Conservation (phyloP, 495 filamentous ascomycete genomes). For the Lophiotrema nucula region DNA sequence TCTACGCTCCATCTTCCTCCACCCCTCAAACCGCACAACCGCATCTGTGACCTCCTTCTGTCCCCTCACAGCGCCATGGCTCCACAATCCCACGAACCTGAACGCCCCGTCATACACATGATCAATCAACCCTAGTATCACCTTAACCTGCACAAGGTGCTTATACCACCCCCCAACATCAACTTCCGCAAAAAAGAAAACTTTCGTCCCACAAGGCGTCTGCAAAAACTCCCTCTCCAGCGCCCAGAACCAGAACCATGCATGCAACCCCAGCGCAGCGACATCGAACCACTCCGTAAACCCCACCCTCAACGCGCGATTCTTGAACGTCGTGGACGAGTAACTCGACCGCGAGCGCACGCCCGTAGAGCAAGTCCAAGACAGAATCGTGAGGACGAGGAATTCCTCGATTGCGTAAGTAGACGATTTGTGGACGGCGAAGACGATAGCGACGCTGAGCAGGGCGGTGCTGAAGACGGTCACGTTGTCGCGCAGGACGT, state of each 20-base stretch:
- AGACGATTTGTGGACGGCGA: constrained; percentile 12
- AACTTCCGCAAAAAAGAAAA: not conserved
- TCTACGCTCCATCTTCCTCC: too few relatives aligned
- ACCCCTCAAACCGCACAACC: not conserved
- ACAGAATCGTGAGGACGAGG: constrained; percentile 33
- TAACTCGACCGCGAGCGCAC: constrained; percentile 23
- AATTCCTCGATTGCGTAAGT: constrained; percentile 33
- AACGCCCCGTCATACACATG: not conserved
- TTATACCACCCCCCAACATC: constrained; percentile 2
- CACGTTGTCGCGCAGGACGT: constrained; percentile 28
- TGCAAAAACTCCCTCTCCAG: not conserved
- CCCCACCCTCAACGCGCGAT: not conserved
- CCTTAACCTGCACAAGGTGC: not conserved
- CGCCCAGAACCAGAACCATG: constrained; percentile 1
- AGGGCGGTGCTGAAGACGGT: constrained; percentile 34
- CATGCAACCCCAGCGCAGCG: not conserved
- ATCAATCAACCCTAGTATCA: not conserved
- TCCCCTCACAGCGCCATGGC: not conserved
- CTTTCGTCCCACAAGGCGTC: not conserved
- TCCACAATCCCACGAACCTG: not conserved
- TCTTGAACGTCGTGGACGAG: constrained; percentile 7
- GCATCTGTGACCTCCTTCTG: not conserved
- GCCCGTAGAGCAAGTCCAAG: constrained; percentile 16
- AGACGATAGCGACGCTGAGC: constrained; percentile 36
- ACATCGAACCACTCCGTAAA: not conserved